Evolutionary conservation across 345 rosid species (phyloP).

Genomic region (Sonneratia caseolaris): DNA sequence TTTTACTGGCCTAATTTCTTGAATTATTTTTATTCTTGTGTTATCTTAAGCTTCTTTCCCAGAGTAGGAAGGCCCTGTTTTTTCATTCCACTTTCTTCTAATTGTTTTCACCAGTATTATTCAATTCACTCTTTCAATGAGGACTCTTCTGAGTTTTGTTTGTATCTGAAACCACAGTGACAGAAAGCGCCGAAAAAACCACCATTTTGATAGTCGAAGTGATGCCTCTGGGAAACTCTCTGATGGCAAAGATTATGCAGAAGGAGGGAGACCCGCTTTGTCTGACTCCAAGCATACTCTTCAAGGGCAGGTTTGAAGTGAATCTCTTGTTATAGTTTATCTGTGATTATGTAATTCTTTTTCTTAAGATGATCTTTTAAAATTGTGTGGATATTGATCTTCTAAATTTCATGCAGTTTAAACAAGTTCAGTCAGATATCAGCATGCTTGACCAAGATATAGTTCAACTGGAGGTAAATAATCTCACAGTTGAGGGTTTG

Average conservation of each 20-base stretch:
- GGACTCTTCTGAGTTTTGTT: background rate
- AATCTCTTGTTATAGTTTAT: background rate
- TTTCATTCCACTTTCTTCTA: background rate
- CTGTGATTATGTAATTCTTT: background rate
- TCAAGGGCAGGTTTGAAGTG: slow-evolving; percentile 52
- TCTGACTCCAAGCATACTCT: slow-evolving; percentile 34
- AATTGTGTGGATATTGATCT: background rate
- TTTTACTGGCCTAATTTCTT: background rate
- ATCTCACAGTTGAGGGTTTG: background rate
- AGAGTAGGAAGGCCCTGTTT: too few relatives aligned
- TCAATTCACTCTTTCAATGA: background rate
- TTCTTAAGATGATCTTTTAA: background rate
- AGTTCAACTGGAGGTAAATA: slow-evolving; percentile 48
- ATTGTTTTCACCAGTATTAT: background rate
- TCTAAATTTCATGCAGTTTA: slow-evolving; percentile 38
- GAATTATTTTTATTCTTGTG: background rate
- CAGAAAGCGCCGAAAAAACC: slow-evolving; percentile 44
- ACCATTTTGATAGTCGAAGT: slow-evolving; percentile 39
- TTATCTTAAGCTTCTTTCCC: background rate
- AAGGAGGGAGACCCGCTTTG: slow-evolving; percentile 31
- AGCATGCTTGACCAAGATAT: slow-evolving; percentile 37
- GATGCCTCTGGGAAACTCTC: slow-evolving; percentile 47
- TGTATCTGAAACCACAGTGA: slow-evolving; percentile 23
- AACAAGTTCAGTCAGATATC: slow-evolving; percentile 44
- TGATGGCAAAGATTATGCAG: slow-evolving; percentile 35